These are phyloP conservation scores for Sorghum bicolor DNA, from an alignment of 176 grass and related monocot species.

Conservation along the genomic window DNA sequence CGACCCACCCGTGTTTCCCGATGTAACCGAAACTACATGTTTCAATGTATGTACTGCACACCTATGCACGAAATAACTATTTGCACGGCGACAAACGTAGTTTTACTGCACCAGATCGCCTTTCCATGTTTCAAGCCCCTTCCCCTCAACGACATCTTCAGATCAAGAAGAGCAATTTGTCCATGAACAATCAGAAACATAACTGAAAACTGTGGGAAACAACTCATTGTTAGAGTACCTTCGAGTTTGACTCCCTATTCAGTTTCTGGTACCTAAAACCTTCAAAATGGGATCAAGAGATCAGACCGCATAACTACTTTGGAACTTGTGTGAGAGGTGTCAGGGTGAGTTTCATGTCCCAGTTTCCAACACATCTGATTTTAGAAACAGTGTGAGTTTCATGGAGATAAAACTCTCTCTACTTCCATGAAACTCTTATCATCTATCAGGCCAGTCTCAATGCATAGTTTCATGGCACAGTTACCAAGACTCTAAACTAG, in stretches of 20 bases:
- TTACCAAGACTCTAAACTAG: no score
- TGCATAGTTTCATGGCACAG: no score
- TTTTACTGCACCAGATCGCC: conserved; percentile 73
- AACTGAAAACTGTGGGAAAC: background rate
- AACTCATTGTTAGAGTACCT: conserved; percentile 41
- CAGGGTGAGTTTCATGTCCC: no score
- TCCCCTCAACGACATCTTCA: conserved; percentile 71
- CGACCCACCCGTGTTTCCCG: no score
- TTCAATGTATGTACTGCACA: background rate
- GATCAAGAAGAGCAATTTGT: conserved; percentile 37
- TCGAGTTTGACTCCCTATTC: conserved; percentile 68
- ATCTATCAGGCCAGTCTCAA: no score
- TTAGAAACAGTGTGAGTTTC: no score
- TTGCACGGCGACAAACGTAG: conserved; percentile 76
- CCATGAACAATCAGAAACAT: conserved; percentile 10
- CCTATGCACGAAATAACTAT: conserved; percentile 93
- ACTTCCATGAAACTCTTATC: no score
- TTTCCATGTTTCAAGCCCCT: conserved; percentile 56
- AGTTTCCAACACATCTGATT: no score
- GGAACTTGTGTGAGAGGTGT: background rate
- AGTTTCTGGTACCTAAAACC: conserved; percentile 70
- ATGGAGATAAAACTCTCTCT: no score
- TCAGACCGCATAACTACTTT: background rate
- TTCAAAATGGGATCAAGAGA: conserved; percentile 30
- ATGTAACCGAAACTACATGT: background rate